A percentile compares a stretch with the other conserved stretches of the same genome.
Evolutionary conservation across 2,329 filamentous ascomycete genomes (phyloP).

Genomic region (Xylariales sp.): DNA sequence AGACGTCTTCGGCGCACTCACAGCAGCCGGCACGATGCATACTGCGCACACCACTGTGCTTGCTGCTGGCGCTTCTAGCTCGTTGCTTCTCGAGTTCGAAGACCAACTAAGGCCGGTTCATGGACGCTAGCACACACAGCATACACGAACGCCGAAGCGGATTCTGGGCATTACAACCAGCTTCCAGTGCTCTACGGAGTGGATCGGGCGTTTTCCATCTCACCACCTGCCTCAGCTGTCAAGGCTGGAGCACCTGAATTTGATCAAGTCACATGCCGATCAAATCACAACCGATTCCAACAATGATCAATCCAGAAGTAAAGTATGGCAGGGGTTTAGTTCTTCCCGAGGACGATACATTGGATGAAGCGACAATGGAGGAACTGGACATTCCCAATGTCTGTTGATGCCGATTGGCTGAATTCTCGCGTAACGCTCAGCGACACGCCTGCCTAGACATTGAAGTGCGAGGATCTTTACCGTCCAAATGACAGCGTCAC

Average conservation of each 20-base stretch:
- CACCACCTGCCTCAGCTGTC: slow-evolving; percentile 36
- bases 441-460: background rate
- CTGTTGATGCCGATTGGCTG: background rate
- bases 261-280: too few species aligned
- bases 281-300: too few species aligned
- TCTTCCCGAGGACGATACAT: too few species aligned
- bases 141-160: slow-evolving; percentile 38
- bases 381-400: too few species aligned
- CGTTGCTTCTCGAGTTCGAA: slow-evolving; percentile 41
- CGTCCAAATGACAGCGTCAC: background rate
- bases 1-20: slow-evolving; percentile 36
- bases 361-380: too few species aligned
- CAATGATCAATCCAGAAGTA: too few species aligned
- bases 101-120: slow-evolving; percentile 46
- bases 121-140: slow-evolving; percentile 47
- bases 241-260: slow-evolving; percentile 36
- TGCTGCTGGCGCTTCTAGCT: slow-evolving; percentile 40
- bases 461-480: too few species aligned
- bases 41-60: slow-evolving; percentile 38
- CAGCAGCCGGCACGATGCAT: slow-evolving; percentile 33
- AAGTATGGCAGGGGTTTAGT: too few species aligned
- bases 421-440: background rate
- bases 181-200: slow-evolving; percentile 42
- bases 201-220: slow-evolving; percentile 43
- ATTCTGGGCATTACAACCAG: slow-evolving; percentile 30